These are phyloP conservation scores for Nothopassalora personata DNA, from an alignment of 2,329 filamentous ascomycete genomes.

Conservation along the genomic window DNA sequence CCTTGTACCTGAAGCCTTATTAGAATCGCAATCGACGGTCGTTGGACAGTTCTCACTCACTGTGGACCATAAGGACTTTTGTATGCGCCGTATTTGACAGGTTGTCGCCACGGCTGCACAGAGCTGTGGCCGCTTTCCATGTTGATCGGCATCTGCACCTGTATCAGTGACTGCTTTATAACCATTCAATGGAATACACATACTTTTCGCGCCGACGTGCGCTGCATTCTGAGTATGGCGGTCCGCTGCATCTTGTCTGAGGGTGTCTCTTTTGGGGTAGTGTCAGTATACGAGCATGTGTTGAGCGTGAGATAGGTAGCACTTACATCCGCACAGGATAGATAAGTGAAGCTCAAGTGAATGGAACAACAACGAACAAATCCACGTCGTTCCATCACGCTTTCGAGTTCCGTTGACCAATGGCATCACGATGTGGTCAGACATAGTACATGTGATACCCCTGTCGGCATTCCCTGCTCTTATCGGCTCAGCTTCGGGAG, in stretches of 20 bases:
- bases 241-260: neutral
- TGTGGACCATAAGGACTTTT: constrained; percentile 53
- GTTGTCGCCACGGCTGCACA: constrained; percentile 29
- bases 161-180: neutral
- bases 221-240: neutral
- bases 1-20: constrained; percentile 42
- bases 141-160: neutral
- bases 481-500: neutral
- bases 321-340: neutral
- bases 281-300: neutral
- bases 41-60: constrained; percentile 36
- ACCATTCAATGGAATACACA: neutral
- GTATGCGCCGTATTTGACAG: constrained; percentile 45
- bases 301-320: neutral
- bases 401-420: neutral
- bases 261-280: neutral
- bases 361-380: neutral
- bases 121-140: neutral
- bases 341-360: neutral
- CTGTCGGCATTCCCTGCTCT: neutral
- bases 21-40: neutral
- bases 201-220: neutral
- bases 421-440: neutral
- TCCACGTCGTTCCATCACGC: neutral
- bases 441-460: neutral